Conservation (phyloP, 179 eudicot genomes). For the Gypsophila paniculata region DNA sequence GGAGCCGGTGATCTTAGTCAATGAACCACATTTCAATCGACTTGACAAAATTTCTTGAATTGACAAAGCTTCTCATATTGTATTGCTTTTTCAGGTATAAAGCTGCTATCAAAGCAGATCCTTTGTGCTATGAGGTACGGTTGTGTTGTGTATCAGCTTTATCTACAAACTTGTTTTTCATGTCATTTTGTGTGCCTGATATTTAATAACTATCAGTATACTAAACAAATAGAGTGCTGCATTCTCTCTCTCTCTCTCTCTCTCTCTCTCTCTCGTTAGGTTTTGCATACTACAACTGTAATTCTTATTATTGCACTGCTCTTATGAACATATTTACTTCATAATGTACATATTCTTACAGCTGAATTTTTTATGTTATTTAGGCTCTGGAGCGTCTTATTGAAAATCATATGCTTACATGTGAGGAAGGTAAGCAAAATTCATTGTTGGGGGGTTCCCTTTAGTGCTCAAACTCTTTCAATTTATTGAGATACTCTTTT, state of each 20-base stretch:
- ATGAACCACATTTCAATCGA: not conserved
- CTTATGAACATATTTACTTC: not conserved
- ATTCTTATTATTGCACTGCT: not conserved
- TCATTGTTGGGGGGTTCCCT: not conserved
- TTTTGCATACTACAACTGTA: constrained; percentile 1
- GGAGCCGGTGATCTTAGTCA: not conserved
- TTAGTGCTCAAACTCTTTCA: not conserved
- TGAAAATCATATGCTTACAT: constrained; percentile 92
- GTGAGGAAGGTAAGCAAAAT: constrained; percentile 70
- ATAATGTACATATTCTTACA: constrained; percentile 11
- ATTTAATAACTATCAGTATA: not conserved
- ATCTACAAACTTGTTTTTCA: not conserved
- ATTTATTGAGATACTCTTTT: not conserved
- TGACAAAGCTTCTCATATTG: not conserved
- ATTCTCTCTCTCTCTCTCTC: not conserved
- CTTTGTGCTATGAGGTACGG: constrained; percentile 93
- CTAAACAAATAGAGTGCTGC: not conserved
- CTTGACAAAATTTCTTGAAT: not conserved
- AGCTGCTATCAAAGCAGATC: constrained; percentile 95
- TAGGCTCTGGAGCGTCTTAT: constrained; percentile 95
- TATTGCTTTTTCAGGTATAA: constrained; percentile 56
- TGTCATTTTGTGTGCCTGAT: not conserved
- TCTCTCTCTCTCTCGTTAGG: not conserved
- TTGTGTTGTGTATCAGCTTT: constrained; percentile 10
- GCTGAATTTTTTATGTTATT: constrained; percentile 14